phyloP scores from a whole-genome alignment of 2,329 filamentous ascomycete genomes.

The Aureobasidium sp. region DNA sequence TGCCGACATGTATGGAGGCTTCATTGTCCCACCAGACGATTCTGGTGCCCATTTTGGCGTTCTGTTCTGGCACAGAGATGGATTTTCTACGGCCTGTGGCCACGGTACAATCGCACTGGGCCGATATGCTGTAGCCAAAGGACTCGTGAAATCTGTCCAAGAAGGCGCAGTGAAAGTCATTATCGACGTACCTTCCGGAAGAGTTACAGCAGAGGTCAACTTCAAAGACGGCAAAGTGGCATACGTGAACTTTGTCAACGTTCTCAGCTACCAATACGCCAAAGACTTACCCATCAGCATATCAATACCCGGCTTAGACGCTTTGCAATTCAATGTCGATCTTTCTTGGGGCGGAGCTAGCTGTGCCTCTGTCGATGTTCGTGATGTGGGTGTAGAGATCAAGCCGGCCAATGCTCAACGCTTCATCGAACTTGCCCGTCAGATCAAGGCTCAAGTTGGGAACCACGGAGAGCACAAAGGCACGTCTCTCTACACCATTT shows the following conservation, averaged over 20 bases:
- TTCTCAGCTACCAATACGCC: slow-evolving; percentile 14
- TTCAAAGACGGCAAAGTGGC: background rate
- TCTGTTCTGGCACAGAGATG: slow-evolving; percentile 43
- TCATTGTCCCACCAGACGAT: slow-evolving; percentile 39
- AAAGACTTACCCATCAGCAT: background rate
- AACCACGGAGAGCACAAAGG: background rate
- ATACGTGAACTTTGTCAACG: slow-evolving; percentile 18
- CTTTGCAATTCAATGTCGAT: background rate
- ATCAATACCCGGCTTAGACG: background rate
- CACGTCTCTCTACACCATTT: slow-evolving; percentile 16
- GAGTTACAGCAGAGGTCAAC: slow-evolving; percentile 11
- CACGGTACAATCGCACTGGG: slow-evolving; percentile 47
- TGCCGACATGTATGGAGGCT: slow-evolving; percentile 47
- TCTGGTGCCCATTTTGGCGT: slow-evolving; percentile 42
- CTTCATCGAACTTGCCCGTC: slow-evolving; percentile 12
- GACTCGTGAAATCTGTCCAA: background rate
- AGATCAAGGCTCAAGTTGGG: slow-evolving; percentile 9
- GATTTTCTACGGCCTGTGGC: slow-evolving; percentile 46
- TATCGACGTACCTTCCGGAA: slow-evolving; percentile 17
- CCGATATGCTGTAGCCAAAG: slow-evolving; percentile 31
- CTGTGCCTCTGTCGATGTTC: slow-evolving; percentile 13
- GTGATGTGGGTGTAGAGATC: background rate
- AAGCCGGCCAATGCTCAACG: slow-evolving; percentile 7
- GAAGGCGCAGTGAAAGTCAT: slow-evolving; percentile 13
- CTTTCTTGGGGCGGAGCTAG: slow-evolving; percentile 17